These are phyloP conservation scores for Fusarium pseudocircinatum DNA, from an alignment of 2,329 filamentous ascomycete genomes.

Conservation along the genomic window DNA sequence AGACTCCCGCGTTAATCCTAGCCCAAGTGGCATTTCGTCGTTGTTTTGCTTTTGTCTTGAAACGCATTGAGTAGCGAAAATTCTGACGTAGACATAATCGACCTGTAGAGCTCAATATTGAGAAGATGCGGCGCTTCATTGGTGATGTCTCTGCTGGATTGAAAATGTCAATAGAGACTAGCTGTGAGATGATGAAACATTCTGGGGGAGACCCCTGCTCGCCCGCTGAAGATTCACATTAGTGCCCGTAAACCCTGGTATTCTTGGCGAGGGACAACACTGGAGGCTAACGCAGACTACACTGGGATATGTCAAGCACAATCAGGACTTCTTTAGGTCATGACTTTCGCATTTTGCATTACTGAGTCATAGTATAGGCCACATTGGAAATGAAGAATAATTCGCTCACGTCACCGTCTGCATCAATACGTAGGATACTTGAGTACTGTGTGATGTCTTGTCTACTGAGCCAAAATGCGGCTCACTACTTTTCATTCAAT, in stretches of 20 bases:
- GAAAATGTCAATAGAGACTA: neutral
- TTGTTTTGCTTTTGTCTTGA: neutral
- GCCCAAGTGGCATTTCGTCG: neutral
- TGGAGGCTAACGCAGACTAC: neutral
- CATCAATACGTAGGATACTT: neutral
- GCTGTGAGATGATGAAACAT: neutral
- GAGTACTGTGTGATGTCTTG: neutral
- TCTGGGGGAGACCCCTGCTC: constrained; percentile 6
- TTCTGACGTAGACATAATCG: neutral
- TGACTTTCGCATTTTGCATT: too few relatives aligned
- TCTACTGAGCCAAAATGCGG: neutral
- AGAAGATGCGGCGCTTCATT: neutral
- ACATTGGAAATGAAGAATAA: neutral
- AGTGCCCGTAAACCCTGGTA: constrained; percentile 1
- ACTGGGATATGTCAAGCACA: neutral
- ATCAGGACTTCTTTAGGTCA: neutral
- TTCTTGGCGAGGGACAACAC: neutral
- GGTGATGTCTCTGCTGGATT: neutral
- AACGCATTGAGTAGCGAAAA: neutral
- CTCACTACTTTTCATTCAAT: neutral
- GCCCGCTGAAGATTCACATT: neutral
- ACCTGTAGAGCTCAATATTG: accelerated
- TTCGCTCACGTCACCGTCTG: neutral
- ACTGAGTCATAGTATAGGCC: neutral
- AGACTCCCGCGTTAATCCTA: constrained; percentile 14